Percentiles rank a stretch among this genome's conserved stretches.
Conservation (phyloP, 176 grass and related monocot species). For the Oryza brachyantha region DNA sequence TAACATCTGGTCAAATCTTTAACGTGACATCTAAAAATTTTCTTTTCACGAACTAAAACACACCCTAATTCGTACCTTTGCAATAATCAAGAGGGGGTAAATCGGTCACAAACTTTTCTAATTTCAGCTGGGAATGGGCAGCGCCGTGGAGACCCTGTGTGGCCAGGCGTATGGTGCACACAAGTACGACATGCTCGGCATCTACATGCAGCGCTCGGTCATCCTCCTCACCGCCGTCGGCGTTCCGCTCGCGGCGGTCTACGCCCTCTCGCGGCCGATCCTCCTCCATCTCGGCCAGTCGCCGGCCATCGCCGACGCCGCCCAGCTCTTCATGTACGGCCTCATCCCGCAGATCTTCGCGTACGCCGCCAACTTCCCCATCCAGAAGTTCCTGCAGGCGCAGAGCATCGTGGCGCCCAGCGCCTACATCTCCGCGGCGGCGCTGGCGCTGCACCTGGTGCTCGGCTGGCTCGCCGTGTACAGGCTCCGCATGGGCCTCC, state of each 20-base stretch:
- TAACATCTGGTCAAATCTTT: no score
- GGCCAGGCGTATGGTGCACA: constrained; percentile 58
- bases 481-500: constrained; percentile 39
- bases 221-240: constrained; percentile 45
- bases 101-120: no score
- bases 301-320: no score
- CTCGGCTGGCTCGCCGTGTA: no score
- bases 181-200: constrained; percentile 52
- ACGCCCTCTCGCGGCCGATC: constrained; percentile 41
- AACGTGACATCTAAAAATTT: no score
- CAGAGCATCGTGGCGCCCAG: constrained; percentile 77
- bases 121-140: constrained; percentile 65
- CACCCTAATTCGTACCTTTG: no score
- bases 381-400: constrained; percentile 77
- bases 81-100: no score
- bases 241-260: constrained; percentile 41
- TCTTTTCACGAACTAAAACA: no score
- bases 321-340: no score
- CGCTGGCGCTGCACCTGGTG: no score
- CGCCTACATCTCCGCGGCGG: constrained; percentile 54
- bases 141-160: constrained; percentile 67
- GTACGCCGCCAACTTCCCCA: constrained; percentile 67
- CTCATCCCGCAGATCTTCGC: constrained; percentile 84
- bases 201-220: constrained; percentile 56
- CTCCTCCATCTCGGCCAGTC: no score